Percentiles rank a stretch among this genome's conserved stretches.
These are phyloP conservation scores for Protomyces inouyei DNA, from an alignment of 1,139 yeast species.

Conservation along the genomic window DNA sequence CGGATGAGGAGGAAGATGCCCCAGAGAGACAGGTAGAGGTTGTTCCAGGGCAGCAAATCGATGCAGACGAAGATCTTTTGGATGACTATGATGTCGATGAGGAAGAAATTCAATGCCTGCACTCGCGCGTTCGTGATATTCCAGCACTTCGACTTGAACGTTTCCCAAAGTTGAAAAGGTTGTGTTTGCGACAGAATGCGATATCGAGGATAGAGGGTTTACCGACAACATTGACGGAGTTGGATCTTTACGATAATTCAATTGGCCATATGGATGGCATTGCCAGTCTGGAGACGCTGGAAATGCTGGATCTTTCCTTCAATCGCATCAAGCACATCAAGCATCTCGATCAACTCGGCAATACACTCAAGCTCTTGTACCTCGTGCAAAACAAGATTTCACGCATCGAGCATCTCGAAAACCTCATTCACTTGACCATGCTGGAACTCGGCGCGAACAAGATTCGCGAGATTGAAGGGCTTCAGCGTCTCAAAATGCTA, in stretches of 20 bases:
- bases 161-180: slow-evolving; percentile 37
- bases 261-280: slow-evolving; percentile 68
- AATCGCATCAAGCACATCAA: slow-evolving; percentile 85
- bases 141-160: slow-evolving; percentile 10
- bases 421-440: slow-evolving; percentile 56
- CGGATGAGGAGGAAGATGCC: slow-evolving; percentile 1
- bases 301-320: slow-evolving; percentile 74
- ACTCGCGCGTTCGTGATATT: slow-evolving; percentile 16
- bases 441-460: slow-evolving; percentile 91
- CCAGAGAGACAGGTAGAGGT: slow-evolving; percentile 2
- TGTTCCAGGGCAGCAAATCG: slow-evolving; percentile 12
- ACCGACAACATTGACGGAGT: slow-evolving; percentile 58
- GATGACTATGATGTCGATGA: slow-evolving; percentile 22
- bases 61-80: slow-evolving; percentile 19
- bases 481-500: slow-evolving; percentile 52
- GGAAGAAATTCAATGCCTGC: slow-evolving; percentile 12
- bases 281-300: slow-evolving; percentile 41
- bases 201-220: slow-evolving; percentile 67
- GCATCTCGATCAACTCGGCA: slow-evolving; percentile 58
- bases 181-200: slow-evolving; percentile 81
- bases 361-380: slow-evolving; percentile 61
- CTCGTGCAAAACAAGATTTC: slow-evolving; percentile 84
- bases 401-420: slow-evolving; percentile 62
- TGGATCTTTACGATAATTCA: slow-evolving; percentile 89
- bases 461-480: slow-evolving; percentile 56